Percentiles rank a stretch among this genome's conserved stretches.
Conservation (phyloP, 768 basidiomycete species). For the Neoboletus subvelutipes region DNA sequence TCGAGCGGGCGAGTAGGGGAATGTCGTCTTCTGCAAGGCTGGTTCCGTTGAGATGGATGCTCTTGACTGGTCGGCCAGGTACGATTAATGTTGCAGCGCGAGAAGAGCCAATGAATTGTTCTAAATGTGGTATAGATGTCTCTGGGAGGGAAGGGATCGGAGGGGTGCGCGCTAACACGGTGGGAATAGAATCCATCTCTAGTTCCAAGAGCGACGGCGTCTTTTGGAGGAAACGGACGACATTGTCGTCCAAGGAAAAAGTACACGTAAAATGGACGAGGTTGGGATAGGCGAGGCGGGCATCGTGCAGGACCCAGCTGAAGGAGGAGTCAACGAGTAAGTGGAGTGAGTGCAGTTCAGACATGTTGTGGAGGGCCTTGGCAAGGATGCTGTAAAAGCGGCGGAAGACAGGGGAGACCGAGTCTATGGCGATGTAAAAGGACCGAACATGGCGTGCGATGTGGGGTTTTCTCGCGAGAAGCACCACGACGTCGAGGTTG, state of each 20-base stretch:
- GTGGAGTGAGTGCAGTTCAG: slow-evolving; percentile 52
- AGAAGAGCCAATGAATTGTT: slow-evolving; percentile 62
- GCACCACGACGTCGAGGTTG: slow-evolving; percentile 50
- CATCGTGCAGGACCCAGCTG: slow-evolving; percentile 53
- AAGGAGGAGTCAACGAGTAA: slow-evolving; percentile 47
- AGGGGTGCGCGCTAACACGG: slow-evolving; percentile 20
- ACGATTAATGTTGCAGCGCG: slow-evolving; percentile 54
- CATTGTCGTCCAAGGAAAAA: slow-evolving; percentile 57
- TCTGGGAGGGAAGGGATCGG: slow-evolving; percentile 26
- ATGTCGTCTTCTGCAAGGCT: slow-evolving; percentile 60
- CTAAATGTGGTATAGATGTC: slow-evolving; percentile 43
- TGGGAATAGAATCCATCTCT: slow-evolving; percentile 47
- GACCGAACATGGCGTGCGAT: slow-evolving; percentile 62
- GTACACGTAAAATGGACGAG: slow-evolving; percentile 59
- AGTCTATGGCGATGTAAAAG: slow-evolving; percentile 54
- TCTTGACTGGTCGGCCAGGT: slow-evolving; percentile 64
- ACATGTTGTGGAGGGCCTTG: slow-evolving; percentile 59
- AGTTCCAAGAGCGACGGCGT: slow-evolving; percentile 57
- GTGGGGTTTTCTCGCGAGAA: slow-evolving; percentile 56
- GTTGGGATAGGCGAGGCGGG: slow-evolving; percentile 38
- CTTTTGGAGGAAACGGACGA: slow-evolving; percentile 57
- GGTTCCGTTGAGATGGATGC: slow-evolving; percentile 60
- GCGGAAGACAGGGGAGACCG: slow-evolving; percentile 39
- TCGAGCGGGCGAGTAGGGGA: slow-evolving; percentile 46
- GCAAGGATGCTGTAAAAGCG: slow-evolving; percentile 51